These are phyloP conservation scores for Saprolegnia diclina DNA, from an alignment of 352 stramenopile species.

Conservation along the genomic window DNA sequence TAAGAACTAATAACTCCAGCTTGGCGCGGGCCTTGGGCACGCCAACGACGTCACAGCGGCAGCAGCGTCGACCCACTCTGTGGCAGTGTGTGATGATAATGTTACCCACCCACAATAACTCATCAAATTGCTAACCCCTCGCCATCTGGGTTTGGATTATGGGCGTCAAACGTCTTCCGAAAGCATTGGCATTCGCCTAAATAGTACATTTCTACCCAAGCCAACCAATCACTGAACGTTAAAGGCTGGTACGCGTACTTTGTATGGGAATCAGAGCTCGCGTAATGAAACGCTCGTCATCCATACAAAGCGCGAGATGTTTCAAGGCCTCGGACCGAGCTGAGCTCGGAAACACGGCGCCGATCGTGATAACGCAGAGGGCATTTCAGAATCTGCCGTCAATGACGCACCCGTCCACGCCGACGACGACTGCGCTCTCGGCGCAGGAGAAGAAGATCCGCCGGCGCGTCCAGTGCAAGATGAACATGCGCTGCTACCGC, in stretches of 20 bases:
- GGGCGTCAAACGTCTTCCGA: background rate
- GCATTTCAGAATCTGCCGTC: background rate
- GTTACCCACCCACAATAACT: background rate
- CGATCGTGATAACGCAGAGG: background rate
- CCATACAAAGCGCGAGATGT: background rate
- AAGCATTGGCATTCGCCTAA: background rate
- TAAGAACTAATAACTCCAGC: too few relatives aligned
- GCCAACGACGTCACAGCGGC: background rate
- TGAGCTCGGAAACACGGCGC: background rate
- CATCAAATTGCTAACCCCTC: background rate
- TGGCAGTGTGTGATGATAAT: background rate
- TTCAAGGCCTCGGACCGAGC: background rate
- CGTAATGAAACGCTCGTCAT: too few relatives aligned
- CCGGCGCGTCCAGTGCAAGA: constrained; percentile 22
- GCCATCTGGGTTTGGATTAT: background rate
- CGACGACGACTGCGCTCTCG: background rate
- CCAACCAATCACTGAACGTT: too few relatives aligned
- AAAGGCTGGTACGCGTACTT: background rate
- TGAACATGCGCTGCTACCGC: constrained; percentile 22
- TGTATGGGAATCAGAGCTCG: background rate
- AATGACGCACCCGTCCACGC: background rate
- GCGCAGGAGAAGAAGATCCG: constrained; percentile 17
- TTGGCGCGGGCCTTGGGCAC: background rate
- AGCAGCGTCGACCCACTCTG: background rate
- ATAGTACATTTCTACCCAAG: background rate